phyloP scores from a whole-genome alignment of 139 green algal genomes.

The Volvox reticuliferus region DNA sequence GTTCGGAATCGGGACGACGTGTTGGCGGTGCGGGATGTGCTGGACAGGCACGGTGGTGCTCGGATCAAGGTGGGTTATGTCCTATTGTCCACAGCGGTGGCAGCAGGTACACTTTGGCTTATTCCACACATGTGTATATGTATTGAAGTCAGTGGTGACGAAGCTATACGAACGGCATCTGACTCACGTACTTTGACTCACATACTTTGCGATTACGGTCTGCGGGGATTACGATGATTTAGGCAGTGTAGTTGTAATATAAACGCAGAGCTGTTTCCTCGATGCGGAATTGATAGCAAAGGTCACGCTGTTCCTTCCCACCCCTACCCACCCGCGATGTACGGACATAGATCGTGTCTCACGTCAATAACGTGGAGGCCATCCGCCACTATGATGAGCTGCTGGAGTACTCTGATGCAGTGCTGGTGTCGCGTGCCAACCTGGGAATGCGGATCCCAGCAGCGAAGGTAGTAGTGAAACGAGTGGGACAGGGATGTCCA shows the following conservation, averaged over 20 bases:
- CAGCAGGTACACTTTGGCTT: too few species aligned
- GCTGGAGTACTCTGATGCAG: conserved; percentile 62
- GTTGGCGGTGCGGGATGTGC: conserved; percentile 60
- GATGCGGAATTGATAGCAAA: too few species aligned
- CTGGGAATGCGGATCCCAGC: conserved; percentile 72
- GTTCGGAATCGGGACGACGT: conserved; percentile 58
- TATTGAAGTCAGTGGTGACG: neutral
- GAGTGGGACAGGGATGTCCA: neutral
- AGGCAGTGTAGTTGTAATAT: too few species aligned
- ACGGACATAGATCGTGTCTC: conserved; percentile 68
- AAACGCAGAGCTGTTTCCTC: too few species aligned
- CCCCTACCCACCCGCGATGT: neutral
- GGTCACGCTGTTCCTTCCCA: too few species aligned
- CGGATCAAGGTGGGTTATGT: conserved; percentile 58
- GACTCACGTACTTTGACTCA: too few species aligned
- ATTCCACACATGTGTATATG: neutral
- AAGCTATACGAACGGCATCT: too few species aligned
- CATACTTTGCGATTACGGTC: too few species aligned
- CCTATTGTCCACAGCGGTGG: too few species aligned
- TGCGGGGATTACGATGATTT: too few species aligned
- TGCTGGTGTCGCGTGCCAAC: conserved; percentile 67
- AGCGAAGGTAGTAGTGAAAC: conserved; percentile 51
- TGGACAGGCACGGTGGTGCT: conserved; percentile 59
- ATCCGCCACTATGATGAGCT: conserved; percentile 76
- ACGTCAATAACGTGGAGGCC: conserved; percentile 75